Conservation (phyloP, 23 red algal species). For the Porphyridium purpureum region DNA sequence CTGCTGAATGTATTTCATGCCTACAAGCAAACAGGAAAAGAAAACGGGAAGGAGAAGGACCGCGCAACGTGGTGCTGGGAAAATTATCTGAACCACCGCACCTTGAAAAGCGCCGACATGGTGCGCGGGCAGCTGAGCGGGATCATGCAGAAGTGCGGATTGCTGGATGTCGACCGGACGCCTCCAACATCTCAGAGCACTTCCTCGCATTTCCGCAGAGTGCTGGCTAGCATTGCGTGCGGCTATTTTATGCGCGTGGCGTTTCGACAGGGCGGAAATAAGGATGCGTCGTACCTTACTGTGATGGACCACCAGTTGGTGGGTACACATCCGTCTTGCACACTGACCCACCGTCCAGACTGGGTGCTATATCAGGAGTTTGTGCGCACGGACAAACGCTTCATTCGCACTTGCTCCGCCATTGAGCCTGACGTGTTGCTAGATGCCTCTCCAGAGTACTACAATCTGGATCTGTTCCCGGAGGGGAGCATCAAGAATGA, state of each 20-base stretch:
- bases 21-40: constrained; percentile 30
- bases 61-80: constrained; percentile 92
- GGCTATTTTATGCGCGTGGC: constrained; percentile 97
- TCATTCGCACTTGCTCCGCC: constrained; percentile 52
- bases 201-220: not conserved
- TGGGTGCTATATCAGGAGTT: constrained; percentile 98
- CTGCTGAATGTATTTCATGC: constrained; percentile 64
- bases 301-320: constrained; percentile 79
- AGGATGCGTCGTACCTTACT: constrained; percentile 42
- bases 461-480: constrained; percentile 62
- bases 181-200: too few species aligned
- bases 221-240: not conserved
- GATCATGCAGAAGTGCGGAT: constrained; percentile 23
- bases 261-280: constrained; percentile 5
- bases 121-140: constrained; percentile 56
- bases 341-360: constrained; percentile 15
- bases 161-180: not conserved
- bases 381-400: constrained; percentile 65
- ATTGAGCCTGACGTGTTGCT: constrained; percentile 54
- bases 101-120: constrained; percentile 40
- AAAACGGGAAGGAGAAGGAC: constrained; percentile 21
- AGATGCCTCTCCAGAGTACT: constrained; percentile 61
- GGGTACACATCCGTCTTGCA: constrained; percentile 52
- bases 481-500: constrained; percentile 35
- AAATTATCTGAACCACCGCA: constrained; percentile 56